Evolutionary conservation across 2,329 filamentous ascomycete species (phyloP).

Genomic region (Thelonectria rubi): DNA sequence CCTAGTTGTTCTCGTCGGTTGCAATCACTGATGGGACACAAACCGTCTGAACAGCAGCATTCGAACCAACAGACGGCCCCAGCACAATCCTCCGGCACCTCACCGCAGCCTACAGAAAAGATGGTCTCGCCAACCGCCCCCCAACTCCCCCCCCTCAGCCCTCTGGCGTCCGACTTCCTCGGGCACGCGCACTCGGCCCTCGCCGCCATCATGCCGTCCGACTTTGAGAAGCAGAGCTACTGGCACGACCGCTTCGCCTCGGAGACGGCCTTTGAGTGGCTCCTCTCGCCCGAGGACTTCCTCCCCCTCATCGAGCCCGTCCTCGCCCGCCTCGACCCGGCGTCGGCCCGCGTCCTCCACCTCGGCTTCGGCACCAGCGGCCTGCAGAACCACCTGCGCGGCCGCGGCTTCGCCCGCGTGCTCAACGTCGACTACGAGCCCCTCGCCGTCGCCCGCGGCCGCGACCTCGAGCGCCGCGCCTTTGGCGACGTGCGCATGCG

Average conservation of each 20-base stretch:
- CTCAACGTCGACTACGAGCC: conserved; percentile 62
- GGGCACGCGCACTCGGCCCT: conserved; percentile 20
- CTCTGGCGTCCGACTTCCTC: conserved; percentile 28
- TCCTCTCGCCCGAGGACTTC: conserved; percentile 54
- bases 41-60: too few relatives aligned
- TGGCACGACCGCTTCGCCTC: conserved; percentile 58
- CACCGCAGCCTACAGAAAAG: too few relatives aligned
- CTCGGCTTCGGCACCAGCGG: conserved; percentile 61
- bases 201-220: conserved; percentile 41
- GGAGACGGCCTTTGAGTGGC: conserved; percentile 60
- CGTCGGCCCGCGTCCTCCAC: conserved; percentile 51
- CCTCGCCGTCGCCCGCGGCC: conserved; percentile 55
- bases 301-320: conserved; percentile 51
- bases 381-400: conserved; percentile 57
- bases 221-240: conserved; percentile 61
- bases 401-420: conserved; percentile 52
- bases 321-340: conserved; percentile 42
- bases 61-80: background rate
- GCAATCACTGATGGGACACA: too few relatives aligned
- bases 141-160: conserved; percentile 33
- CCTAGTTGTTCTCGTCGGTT: too few relatives aligned
- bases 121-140: conserved; percentile 19
- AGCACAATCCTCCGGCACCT: background rate
- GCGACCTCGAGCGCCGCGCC: conserved; percentile 48
- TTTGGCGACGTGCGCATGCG: conserved; percentile 57